Base-by-base conservation (phyloP, 192 early-diverging fungal species). In the Chytriomyces hyalinus region DNA sequence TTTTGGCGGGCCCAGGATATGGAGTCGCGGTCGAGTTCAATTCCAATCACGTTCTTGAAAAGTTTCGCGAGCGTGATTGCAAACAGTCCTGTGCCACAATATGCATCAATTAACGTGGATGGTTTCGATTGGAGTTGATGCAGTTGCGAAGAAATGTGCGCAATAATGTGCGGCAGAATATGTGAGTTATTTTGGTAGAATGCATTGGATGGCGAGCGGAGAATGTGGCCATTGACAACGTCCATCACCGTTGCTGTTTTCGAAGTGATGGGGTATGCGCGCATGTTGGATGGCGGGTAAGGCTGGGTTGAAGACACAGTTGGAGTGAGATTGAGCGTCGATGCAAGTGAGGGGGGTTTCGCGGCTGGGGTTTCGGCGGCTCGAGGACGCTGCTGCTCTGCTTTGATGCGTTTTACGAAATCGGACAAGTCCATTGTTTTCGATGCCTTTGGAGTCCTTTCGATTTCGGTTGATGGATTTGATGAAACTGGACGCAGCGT, bases 61-160 rank as follows among this genome's bases (percentile, higher is more conserved):
- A 83, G 86, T 15, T 78, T 67, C 24, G 86, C 82, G 67, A 88
- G 91, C 1, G 90, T 83, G 36, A 93, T 86, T 5, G 88, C 90
- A 84, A 93, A 93, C 24, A 93, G 76, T 8, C 92, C 92, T 0
- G 92, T 86, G 9, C 92, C 92, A 76, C 92, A 93, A 80, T 92
- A 93, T 0, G 92, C 90, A 67, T 93, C 92, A 28, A 93, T 86
- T 22, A 92, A 82, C 61, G 85, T 84, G 5, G 51, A 7, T 6
- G 68, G 20, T 61, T 49, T 9, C 49, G 71, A 81, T 60, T 85
- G 73, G 63, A 92, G 84, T 36, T 36, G 28, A 36, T 36, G 28
- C 2, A 36, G 28, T 68, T 91, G 84, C n/a, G 83, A 84, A 62
- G 89, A 84, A 72, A 91, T 87, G 82, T 91, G 87, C 0, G 83